These are phyloP conservation scores for Trichoderma sp. DNA, from an alignment of 2,329 filamentous ascomycete species.

Conservation along the genomic window DNA sequence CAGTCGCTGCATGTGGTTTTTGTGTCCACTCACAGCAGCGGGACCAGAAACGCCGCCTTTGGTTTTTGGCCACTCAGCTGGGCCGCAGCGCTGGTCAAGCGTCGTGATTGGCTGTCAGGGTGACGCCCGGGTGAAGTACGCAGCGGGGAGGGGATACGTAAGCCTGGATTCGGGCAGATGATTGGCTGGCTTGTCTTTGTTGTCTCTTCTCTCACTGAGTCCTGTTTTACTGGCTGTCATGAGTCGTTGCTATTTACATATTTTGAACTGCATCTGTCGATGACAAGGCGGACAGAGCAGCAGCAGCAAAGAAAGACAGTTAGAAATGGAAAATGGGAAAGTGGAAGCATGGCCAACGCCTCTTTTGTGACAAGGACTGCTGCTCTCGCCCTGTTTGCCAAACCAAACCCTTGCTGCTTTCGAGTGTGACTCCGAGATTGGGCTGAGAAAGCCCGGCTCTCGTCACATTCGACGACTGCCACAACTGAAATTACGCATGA, in stretches of 20 bases:
- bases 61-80: constrained; percentile 28
- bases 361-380: not conserved
- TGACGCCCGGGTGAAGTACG: not conserved
- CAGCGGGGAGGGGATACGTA: not conserved
- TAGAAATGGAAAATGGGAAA: not conserved
- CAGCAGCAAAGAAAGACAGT: not conserved
- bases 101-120: constrained; percentile 26
- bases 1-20: too few species aligned
- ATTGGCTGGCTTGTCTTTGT: not conserved
- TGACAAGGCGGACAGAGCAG: not conserved
- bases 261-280: too few species aligned
- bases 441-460: constrained; percentile 1
- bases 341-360: not conserved
- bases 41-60: constrained; percentile 21
- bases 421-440: constrained; percentile 28
- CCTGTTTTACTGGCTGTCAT: too few species aligned
- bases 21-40: constrained; percentile 10
- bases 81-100: constrained; percentile 7
- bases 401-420: constrained; percentile 7
- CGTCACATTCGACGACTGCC: constrained; percentile 12
- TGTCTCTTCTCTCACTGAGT: too few species aligned
- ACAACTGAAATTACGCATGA: constrained; percentile 13
- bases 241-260: too few species aligned
- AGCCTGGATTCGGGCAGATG: not conserved
- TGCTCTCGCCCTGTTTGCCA: not conserved